Conservation (phyloP, 2,329 filamentous ascomycete genomes). For the Juglanconis sp. region DNA sequence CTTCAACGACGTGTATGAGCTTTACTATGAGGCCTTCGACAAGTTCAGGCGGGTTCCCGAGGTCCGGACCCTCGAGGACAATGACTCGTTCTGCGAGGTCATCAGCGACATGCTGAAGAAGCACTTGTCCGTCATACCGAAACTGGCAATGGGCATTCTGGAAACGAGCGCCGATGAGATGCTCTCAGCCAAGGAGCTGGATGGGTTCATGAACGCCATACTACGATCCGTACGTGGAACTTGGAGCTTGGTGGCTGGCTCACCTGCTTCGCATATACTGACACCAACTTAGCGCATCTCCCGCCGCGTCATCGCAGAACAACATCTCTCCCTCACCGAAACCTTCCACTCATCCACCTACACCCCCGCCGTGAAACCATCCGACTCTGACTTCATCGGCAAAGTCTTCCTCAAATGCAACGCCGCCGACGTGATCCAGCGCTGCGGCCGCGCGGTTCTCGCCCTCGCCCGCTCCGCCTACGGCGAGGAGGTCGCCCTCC, state of each 20-base stretch:
- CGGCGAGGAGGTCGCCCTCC: conserved; percentile 66
- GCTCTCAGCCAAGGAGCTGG: conserved; percentile 76
- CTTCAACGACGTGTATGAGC: conserved; percentile 90
- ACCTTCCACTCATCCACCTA: conserved; percentile 91
- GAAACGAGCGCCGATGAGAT: conserved; percentile 71
- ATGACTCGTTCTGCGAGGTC: conserved; percentile 79
- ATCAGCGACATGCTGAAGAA: conserved; percentile 78
- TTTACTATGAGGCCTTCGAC: conserved; percentile 97
- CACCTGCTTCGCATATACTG: neutral
- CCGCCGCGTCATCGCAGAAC: conserved; percentile 92
- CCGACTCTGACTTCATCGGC: conserved; percentile 81
- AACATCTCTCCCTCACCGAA: conserved; percentile 91
- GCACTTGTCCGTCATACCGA: conserved; percentile 90
- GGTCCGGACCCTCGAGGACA: conserved; percentile 82
- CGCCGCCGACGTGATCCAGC: conserved; percentile 81
- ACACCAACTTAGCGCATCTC: conserved; percentile 70
- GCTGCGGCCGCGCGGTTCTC: conserved; percentile 73
- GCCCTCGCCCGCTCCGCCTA: conserved; percentile 74
- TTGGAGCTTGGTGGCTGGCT: neutral
- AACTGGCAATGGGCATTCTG: conserved; percentile 88
- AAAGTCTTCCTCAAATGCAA: conserved; percentile 94
- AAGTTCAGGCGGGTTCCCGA: conserved; percentile 79
- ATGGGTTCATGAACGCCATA: conserved; percentile 93
- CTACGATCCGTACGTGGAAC: conserved; percentile 70
- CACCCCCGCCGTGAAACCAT: conserved; percentile 67